These are phyloP conservation scores for Epichloe baconii DNA, from an alignment of 2,329 filamentous ascomycete genomes.

Conservation along the genomic window DNA sequence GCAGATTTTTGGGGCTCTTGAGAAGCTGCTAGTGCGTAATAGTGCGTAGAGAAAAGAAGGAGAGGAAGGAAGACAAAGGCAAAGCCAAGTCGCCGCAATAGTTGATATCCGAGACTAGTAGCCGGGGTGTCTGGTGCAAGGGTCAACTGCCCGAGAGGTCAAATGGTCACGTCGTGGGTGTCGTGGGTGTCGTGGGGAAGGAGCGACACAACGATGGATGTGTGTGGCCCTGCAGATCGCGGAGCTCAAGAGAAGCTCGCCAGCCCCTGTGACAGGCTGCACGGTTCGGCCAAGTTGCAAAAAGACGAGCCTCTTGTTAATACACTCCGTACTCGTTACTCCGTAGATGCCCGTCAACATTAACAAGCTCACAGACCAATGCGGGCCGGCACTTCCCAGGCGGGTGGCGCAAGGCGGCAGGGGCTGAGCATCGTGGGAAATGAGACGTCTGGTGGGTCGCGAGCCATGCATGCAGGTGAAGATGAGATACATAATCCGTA, in stretches of 20 bases:
- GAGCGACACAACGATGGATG: too few relatives aligned
- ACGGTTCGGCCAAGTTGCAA: too few relatives aligned
- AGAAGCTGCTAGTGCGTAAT: not conserved
- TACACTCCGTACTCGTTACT: too few relatives aligned
- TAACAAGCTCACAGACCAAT: not conserved
- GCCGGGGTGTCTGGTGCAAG: not conserved
- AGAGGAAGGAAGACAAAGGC: not conserved
- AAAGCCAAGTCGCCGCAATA: not conserved
- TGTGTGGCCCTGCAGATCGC: not conserved
- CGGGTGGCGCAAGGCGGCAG: constrained; percentile 1
- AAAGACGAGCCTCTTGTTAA: too few relatives aligned
- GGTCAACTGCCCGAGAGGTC: not conserved
- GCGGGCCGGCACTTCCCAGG: not conserved
- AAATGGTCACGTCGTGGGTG: not conserved
- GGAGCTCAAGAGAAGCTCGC: not conserved
- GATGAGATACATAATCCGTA: too few relatives aligned
- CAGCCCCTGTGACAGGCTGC: too few relatives aligned
- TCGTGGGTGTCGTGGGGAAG: too few relatives aligned
- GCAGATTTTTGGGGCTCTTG: not conserved
- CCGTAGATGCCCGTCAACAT: not conserved
- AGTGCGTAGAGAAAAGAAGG: not conserved
- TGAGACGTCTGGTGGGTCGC: too few relatives aligned
- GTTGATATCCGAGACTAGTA: not conserved
- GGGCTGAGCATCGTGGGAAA: not conserved
- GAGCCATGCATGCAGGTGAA: too few relatives aligned